Evolutionary conservation across 1,139 yeast genomes (phyloP).

Genomic region (Lodderomyces beijingensis): DNA sequence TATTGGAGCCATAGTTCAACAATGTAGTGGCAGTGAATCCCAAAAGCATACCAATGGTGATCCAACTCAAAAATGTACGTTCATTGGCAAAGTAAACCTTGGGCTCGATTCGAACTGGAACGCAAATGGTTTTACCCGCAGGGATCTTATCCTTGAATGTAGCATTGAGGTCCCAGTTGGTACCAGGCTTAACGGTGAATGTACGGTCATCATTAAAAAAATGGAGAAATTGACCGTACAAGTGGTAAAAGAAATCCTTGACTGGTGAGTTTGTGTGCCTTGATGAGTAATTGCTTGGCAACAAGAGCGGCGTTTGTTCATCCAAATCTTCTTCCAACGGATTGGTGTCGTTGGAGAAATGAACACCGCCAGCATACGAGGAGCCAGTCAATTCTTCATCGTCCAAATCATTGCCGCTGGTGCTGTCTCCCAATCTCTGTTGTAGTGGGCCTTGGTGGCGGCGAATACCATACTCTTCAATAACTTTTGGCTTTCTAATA

Average conservation of each 20-base stretch:
- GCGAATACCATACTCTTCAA: constrained; percentile 57
- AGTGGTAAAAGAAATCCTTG: constrained; percentile 26
- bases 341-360: constrained; percentile 44
- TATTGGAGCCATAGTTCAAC: constrained; percentile 62
- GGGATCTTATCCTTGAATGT: constrained; percentile 59
- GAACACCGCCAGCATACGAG: constrained; percentile 30
- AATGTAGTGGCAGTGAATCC: constrained; percentile 72
- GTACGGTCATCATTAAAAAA: constrained; percentile 63
- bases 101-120: constrained; percentile 80
- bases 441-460: constrained; percentile 21
- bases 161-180: constrained; percentile 60
- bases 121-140: constrained; percentile 68
- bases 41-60: constrained; percentile 66
- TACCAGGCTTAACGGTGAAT: constrained; percentile 76
- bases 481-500: constrained; percentile 80
- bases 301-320: constrained; percentile 37
- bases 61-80: constrained; percentile 75
- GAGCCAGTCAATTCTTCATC: constrained; percentile 42
- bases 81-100: constrained; percentile 83
- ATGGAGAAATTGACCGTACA: constrained; percentile 37
- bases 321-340: constrained; percentile 49
- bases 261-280: constrained; percentile 28
- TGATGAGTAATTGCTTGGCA: constrained; percentile 32
- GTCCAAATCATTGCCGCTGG: constrained; percentile 49
- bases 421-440: constrained; percentile 25